Evolutionary conservation across 805 yeast genomes (phyloP), one percentile per base, ranked within the genome.

Genomic region (Pichia eremophila): DNA sequence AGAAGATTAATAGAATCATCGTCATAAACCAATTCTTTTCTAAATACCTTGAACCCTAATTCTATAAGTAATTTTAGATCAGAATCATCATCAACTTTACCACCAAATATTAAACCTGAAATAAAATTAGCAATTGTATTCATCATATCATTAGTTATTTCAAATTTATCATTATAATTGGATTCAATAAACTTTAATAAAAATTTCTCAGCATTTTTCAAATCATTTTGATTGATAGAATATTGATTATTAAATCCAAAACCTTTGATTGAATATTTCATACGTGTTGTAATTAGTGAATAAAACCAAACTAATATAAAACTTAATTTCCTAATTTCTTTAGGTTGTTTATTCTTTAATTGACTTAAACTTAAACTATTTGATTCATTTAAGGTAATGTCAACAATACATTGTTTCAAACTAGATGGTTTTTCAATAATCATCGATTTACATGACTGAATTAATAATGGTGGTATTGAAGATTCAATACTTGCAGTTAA

Each of bases 161-260:
- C 49, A 37, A 29, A 29, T 40, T 38, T 39, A 10, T 25, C 39
- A 17, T 19, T 17, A 39, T 43, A 46, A 34, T 34, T 25, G 6
- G 38, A 22, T 6, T n/a, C n/a, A n/a, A 81, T 57, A 55, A 75
- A 58, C 41, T 67, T 63, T 39, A 68, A 68, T 43, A 81, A 61
- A 18, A 79, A 66, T 43, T 51, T 57, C 5, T 71, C 52, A 2
- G 79, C 81, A 22, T 78, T 69, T 11, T 66, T 63, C 46, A 82
- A 73, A 59, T 90, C 96, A n/a, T 80, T 64, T 48, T 85, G 86
- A 58, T 77, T 85, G 55, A 89, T 76, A 50, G 85, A 95, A 57
- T 86, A 83, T 10, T 54, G 57, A 53, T 75, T 74, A 1, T 65
- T 55, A 64, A 85, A 85, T 2, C 91, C 86, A 3, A 75, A 34